phyloP scores from a whole-genome alignment of 441 rosid species.

The Erysimum cheiri region DNA sequence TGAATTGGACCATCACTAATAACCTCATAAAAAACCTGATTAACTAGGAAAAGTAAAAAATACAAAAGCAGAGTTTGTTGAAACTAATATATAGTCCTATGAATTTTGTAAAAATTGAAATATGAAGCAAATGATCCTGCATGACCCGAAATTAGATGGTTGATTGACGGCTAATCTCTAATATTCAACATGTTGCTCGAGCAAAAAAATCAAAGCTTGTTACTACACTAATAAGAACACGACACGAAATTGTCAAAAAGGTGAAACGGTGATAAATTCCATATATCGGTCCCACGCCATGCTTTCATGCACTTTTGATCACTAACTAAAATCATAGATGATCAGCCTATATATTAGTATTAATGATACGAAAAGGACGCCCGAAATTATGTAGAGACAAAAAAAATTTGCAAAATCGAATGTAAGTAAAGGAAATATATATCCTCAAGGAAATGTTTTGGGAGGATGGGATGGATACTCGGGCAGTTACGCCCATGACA shows the following conservation, averaged over 20 bases:
- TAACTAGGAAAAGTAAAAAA: not conserved
- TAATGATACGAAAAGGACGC: not conserved
- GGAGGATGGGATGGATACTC: slow-evolving; percentile 49
- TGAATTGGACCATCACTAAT: slow-evolving; percentile 24
- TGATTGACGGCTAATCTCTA: slow-evolving; percentile 29
- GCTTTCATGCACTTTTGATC: slow-evolving; percentile 21
- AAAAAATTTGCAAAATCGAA: not conserved
- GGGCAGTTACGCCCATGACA: slow-evolving; percentile 74
- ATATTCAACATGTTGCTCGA: slow-evolving; percentile 29
- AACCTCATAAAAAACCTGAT: slow-evolving; percentile 3
- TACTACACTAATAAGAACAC: slow-evolving; percentile 32
- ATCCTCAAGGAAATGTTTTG: slow-evolving; percentile 25
- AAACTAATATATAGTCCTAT: not conserved
- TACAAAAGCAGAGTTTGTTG: not conserved
- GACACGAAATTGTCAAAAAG: slow-evolving; percentile 40
- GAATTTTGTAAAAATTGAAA: not conserved
- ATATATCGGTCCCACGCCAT: slow-evolving; percentile 45
- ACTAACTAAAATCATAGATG: slow-evolving; percentile 8
- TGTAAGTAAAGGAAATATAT: slow-evolving; percentile 23
- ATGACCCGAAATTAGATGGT: slow-evolving; percentile 20
- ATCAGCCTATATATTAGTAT: not conserved
- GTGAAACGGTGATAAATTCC: slow-evolving; percentile 38
- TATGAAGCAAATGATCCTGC: slow-evolving; percentile 8
- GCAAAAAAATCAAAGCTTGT: slow-evolving; percentile 18
- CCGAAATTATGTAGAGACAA: slow-evolving; percentile 3